phyloP scores from a whole-genome alignment of 2,329 filamentous ascomycete species.

The Rhexocercosporidium sp. region DNA sequence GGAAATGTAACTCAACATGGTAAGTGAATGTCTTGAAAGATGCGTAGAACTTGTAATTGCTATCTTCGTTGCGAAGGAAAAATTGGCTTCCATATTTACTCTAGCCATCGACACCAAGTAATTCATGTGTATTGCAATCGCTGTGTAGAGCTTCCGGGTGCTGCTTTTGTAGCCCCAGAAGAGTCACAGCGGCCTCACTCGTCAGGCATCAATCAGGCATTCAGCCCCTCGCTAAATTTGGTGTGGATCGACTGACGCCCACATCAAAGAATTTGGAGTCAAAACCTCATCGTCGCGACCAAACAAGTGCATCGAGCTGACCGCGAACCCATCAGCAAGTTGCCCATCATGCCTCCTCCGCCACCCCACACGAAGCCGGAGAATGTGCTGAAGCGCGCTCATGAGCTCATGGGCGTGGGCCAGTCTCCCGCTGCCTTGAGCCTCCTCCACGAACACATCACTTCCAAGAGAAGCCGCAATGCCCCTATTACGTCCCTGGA shows the following conservation, averaged over 20 bases:
- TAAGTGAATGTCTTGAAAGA: neutral
- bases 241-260: constrained; percentile 5
- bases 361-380: constrained; percentile 95
- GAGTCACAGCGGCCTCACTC: neutral
- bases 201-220: neutral
- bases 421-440: constrained; percentile 91
- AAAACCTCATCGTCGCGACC: constrained; percentile 11
- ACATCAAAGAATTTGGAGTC: constrained; percentile 2
- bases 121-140: no score
- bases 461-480: constrained; percentile 96
- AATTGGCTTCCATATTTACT: no score
- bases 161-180: neutral
- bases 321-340: constrained; percentile 22
- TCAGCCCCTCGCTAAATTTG: neutral
- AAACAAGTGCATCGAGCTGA: constrained; percentile 13
- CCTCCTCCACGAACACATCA: constrained; percentile 98
- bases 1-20: neutral
- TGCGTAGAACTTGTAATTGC: no score
- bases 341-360: constrained; percentile 74
- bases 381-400: constrained; percentile 97
- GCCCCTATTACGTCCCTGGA: constrained; percentile 94
- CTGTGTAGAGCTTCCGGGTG: neutral
- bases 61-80: no score
- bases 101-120: no score
- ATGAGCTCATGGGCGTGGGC: constrained; percentile 97